Evolutionary conservation across 2,329 filamentous ascomycete species (phyloP).

Genomic region (Neocucurbitaria cava): DNA sequence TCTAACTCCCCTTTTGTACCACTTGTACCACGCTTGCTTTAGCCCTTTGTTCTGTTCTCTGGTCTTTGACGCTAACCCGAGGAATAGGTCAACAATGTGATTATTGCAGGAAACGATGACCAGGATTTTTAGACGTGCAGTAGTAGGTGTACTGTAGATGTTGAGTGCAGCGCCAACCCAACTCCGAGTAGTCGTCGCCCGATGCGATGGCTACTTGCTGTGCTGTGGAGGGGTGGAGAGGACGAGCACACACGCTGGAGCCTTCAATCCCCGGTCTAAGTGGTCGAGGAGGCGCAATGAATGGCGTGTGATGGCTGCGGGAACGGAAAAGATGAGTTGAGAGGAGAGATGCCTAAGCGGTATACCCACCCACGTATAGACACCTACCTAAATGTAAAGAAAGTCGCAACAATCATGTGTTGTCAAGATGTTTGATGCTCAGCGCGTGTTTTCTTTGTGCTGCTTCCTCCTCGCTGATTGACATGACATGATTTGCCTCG

Average conservation of each 20-base stretch:
- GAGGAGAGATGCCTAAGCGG: neutral
- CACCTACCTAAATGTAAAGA: neutral
- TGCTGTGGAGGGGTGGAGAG: neutral
- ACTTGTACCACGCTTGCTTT: neutral
- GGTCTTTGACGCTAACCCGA: slow-evolving; percentile 22
- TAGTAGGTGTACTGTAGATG: no score
- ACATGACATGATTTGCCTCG: no score
- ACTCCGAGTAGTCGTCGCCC: no score
- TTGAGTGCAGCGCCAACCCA: neutral
- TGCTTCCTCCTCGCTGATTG: no score
- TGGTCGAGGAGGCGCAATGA: neutral
- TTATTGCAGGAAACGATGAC: slow-evolving; percentile 85
- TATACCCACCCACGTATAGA: slow-evolving; percentile 1
- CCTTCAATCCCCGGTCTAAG: neutral
- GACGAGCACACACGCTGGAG: neutral
- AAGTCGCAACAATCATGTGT: no score
- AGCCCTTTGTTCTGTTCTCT: slow-evolving; percentile 4
- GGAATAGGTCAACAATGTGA: slow-evolving; percentile 81
- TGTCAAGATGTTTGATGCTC: neutral
- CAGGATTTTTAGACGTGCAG: slow-evolving; percentile 79
- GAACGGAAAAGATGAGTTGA: no score
- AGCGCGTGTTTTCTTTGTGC: no score
- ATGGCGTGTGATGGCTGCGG: neutral
- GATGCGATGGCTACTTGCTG: neutral
- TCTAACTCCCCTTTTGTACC: neutral